Base-by-base conservation (phyloP, 495 filamentous ascomycete species). In the Geopyxis carbonaria region DNA sequence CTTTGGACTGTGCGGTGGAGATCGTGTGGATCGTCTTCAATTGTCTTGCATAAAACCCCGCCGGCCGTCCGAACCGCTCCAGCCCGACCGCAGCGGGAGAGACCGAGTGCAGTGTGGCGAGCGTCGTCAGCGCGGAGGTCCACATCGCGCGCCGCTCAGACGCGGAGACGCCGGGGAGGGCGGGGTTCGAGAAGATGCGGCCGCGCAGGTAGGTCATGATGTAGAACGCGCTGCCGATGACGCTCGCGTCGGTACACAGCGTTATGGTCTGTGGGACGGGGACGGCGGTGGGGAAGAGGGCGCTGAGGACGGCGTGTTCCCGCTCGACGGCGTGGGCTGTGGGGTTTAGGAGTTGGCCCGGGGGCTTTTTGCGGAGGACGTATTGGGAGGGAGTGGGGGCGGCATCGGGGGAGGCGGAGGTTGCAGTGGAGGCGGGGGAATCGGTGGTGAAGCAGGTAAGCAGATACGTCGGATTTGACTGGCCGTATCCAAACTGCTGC, bases 401-500 rank as follows among this genome's bases (percentile, higher is more conserved):
- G n/a, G n/a, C 73, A 57, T 74, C 64, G n/a, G n/a, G n/a, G n/a
- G n/a, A n/a, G n/a, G n/a, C n/a, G n/a, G n/a, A n/a, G n/a, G n/a
- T n/a, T n/a, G n/a, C n/a, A n/a, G n/a, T n/a, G 16, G 14, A 19
- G 11, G 16, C n/a, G n/a, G n/a, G n/a, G n/a, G n/a, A n/a, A n/a
- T n/a, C 34, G 31, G 37, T 23, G 2, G 29, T 38, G 27, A 30
- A 60, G 43, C 72, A 70, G 7, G 72, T 91, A 44, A 94, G 66
- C 41, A 82, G 80, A 63, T 94, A 95, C 5, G 89, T 95, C 21
- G 89, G 89, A 57, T 95, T 97, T 31, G 82, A 93, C 61, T 95
- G 89, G 37, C 89, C 89, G 55, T 87, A 97, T 47, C 84, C 80
- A 55, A 94, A 97, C 75, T 94, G 89, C 60, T 93, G 83, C 48